phyloP scores from a whole-genome alignment of 306 rosid species.

The Boehmeria nivea region DNA sequence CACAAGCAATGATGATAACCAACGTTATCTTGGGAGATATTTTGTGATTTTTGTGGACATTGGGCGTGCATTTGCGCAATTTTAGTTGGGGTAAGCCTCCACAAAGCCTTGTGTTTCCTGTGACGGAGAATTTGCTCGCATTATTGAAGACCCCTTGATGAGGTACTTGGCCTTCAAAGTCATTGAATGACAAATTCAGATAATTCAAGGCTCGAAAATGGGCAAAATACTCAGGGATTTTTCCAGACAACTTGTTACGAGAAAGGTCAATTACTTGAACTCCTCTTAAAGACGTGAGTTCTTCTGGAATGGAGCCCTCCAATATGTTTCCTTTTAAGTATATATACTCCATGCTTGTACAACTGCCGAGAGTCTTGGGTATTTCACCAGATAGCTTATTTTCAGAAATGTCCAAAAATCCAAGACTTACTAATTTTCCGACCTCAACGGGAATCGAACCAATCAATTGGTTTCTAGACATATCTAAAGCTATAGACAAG shows the following conservation, averaged over 20 bases:
- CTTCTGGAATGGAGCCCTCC: constrained; percentile 15
- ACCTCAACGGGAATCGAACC: constrained; percentile 25
- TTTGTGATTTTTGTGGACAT: background rate
- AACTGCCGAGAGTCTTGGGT: constrained; percentile 12
- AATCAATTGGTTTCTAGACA: constrained; percentile 20
- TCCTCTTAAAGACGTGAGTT: constrained; percentile 15
- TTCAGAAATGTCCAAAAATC: constrained; percentile 11
- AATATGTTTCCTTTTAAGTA: constrained; percentile 16
- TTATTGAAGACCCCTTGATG: background rate
- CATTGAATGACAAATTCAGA: background rate
- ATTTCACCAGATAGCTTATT: constrained; percentile 22
- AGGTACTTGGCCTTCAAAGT: constrained; percentile 1
- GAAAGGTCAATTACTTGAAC: constrained; percentile 19
- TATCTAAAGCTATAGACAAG: constrained; percentile 1
- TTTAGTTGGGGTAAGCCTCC: background rate
- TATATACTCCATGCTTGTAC: constrained; percentile 10
- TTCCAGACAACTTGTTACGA: constrained; percentile 9
- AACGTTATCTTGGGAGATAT: background rate
- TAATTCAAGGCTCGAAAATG: background rate
- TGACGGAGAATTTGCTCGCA: background rate
- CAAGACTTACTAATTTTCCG: constrained; percentile 8
- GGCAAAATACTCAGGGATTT: background rate
- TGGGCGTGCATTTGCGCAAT: background rate
- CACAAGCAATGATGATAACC: background rate
- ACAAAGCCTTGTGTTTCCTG: background rate